Conservation (phyloP, 192 early-diverging fungal genomes). For the Backusella australiensis region DNA sequence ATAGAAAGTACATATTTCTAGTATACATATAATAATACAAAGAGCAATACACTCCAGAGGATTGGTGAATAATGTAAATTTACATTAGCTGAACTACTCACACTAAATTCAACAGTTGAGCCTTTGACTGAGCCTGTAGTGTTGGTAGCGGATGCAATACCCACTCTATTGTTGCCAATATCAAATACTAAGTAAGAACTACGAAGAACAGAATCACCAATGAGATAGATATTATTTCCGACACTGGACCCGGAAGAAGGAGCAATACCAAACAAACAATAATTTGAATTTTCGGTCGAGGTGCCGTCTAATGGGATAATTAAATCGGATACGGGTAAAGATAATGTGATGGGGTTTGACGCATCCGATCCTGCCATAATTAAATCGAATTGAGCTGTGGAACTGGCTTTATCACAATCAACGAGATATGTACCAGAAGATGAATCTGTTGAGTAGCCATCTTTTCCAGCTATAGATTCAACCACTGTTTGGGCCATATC, state of each 20-base stretch:
- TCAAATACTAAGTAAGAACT: conserved; percentile 23
- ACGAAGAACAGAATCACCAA: conserved; percentile 25
- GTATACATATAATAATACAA: neutral
- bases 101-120: neutral
- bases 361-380: neutral
- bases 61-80: neutral
- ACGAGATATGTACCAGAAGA: neutral
- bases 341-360: neutral
- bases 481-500: neutral
- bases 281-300: neutral
- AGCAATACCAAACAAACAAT: conserved; percentile 20
- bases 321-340: neutral
- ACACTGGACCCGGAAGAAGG: neutral
- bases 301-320: neutral
- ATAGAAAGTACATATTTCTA: neutral
- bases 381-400: conserved; percentile 12
- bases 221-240: conserved; percentile 17
- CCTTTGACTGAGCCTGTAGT: neutral
- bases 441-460: neutral
- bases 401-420: conserved; percentile 10
- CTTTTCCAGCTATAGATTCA: neutral
- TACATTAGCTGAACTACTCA: neutral
- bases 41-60: neutral
- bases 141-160: conserved; percentile 15
- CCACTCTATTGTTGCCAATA: conserved; percentile 17